Evolutionary conservation across 441 rosid species (phyloP), one percentile per base, ranked within the genome.

Genomic region (Euphorbia celastroides): DNA sequence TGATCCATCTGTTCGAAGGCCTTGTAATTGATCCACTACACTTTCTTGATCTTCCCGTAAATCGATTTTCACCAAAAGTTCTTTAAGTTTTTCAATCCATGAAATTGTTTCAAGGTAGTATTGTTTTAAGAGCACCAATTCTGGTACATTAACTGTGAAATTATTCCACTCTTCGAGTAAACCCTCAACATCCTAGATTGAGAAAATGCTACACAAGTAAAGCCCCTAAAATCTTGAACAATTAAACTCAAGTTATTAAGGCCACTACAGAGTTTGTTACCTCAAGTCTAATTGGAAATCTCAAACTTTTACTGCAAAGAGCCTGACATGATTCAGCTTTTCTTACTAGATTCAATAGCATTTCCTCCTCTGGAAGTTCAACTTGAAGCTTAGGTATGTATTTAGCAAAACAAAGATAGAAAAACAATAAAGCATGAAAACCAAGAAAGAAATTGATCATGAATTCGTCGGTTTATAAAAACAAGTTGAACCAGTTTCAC

Each of bases 301-400:
- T 77, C 76, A 94, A 77, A 62, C 82, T 64, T 44, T 85, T 80
- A 32, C 48, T 70, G 73, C 97, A 91, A 65, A 54, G 69, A 66
- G 73, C 76, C 75, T 73, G 91, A 71, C 86, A 88, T 64, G 74
- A 72, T 82, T 91, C 94, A 11, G 89, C 88, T 75, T 77, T 70
- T 77, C 64, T 69, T 44, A 84, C 46, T 54, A 91, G 68, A 77
- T 84, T 83, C 69, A 81, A 75, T 65, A 94, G 75, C 73, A 64
- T 71, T 70, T 79, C 80, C 46, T 77, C 79, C 81, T 88, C 92
- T 34, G 92, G 88, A 72, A 84, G 80, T 70, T 82, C 70, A 65
- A 89, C 84, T 70, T 82, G 84, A 83, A 94, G 94, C 83, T 89
- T 88, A 67, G 72, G 51, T 59, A 88, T 81, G 97, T 92, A 71